Base-by-base conservation (phyloP, 768 basidiomycete species). In the Leccinum subgranulosum region DNA sequence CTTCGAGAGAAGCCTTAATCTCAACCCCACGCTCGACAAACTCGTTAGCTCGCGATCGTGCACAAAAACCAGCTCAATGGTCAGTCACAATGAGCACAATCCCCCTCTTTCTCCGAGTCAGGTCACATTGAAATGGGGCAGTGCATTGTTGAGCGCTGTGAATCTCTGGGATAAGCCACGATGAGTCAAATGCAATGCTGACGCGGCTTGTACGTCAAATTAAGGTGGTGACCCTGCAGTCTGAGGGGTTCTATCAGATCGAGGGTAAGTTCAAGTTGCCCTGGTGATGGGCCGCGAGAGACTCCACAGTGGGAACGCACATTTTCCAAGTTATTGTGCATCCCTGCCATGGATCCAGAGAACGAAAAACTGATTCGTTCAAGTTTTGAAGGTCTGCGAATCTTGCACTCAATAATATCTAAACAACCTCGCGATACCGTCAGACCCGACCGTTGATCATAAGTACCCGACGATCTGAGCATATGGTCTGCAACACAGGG, bases 151-250 rank as follows among this genome's bases (percentile, higher is more conserved):
- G 53, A 49, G 33, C 3, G 29, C 43, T 55, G 50, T 54, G 66
- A 49, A 51, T 36, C 39, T 45, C 43, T 48, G 39, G 39, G 17
- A 36, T 7, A n/a, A 3, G 47, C 51, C 55, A 48, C 31, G 64
- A 61, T 67, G 66, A 55, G 67, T 67, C 61, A 67, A 51, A 23
- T 36, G 2, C 23, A 23, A 23, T 64, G 66, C 64, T 67, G 67
- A 67, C 67, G 45, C 54, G 27, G 56, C 46, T 57, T 55, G 66
- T 57, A 49, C 49, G n/a, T 49, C 46, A 23, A 15, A 14, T 15
- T 23, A 50, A 19, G 41, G 28, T 51, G 23, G 48, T 46, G 56
- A 51, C 62, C 65, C 63, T 67, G 19, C 19, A 19, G n/a, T 45
- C 43, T 65, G 64, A 64, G n/a, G 59, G 64, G 28, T 25, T 17